Evolutionary conservation across 1,284 basidiomycete genomes (phyloP).

Genomic region (Trichosporon ovoides): DNA sequence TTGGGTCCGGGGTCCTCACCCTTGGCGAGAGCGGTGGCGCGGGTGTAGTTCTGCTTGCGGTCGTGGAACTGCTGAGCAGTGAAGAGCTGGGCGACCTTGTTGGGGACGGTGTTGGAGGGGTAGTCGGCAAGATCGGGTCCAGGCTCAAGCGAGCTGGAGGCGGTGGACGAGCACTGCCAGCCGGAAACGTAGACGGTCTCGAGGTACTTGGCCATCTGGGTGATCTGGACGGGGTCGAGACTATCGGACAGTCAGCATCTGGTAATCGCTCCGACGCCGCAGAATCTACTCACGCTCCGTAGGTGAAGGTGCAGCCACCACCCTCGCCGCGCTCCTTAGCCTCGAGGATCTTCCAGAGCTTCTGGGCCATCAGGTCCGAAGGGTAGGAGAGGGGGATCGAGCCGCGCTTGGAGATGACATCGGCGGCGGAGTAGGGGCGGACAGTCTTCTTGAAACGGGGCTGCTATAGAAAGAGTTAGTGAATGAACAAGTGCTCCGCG

Average conservation of each 20-base stretch:
- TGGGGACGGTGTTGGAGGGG: slow-evolving; percentile 60
- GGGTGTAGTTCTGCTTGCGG: slow-evolving; percentile 62
- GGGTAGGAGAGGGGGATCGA: slow-evolving; percentile 81
- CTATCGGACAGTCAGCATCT: slow-evolving; percentile 54
- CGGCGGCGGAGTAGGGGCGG: slow-evolving; percentile 85
- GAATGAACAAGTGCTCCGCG: too few species aligned
- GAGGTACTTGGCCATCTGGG: slow-evolving; percentile 93
- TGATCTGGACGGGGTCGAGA: slow-evolving; percentile 88
- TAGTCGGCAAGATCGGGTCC: slow-evolving; percentile 89
- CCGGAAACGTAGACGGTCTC: slow-evolving; percentile 95
- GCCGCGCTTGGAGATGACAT: slow-evolving; percentile 91
- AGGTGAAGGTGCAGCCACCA: slow-evolving; percentile 54
- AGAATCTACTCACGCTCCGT: slow-evolving; percentile 88
- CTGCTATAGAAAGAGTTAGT: too few species aligned
- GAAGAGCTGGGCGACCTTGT: slow-evolving; percentile 61
- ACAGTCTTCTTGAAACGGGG: slow-evolving; percentile 78
- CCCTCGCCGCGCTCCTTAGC: slow-evolving; percentile 48
- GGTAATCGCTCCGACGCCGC: too few species aligned
- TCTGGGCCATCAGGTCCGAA: slow-evolving; percentile 78
- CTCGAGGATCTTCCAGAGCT: slow-evolving; percentile 62
- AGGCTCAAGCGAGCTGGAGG: slow-evolving; percentile 91
- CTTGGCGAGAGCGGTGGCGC: slow-evolving; percentile 41
- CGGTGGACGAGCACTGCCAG: slow-evolving; percentile 86
- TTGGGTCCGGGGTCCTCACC: slow-evolving; percentile 52
- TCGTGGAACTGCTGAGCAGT: slow-evolving; percentile 61